These are phyloP conservation scores for Lyophyllum decastes DNA, from an alignment of 768 basidiomycete genomes.

Conservation along the genomic window DNA sequence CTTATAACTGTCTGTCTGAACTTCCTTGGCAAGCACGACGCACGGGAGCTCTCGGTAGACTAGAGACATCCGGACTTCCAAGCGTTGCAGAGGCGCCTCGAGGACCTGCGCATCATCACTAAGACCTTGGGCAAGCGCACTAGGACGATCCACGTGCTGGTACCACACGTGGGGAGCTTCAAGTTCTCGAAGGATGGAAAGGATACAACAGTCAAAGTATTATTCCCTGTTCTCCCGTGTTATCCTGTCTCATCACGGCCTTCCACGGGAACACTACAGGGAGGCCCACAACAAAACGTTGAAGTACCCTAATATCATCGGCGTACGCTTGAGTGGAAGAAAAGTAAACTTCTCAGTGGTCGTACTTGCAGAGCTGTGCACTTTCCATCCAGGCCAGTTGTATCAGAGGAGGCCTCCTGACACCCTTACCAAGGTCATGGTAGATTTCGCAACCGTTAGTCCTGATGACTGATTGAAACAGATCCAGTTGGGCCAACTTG, in stretches of 20 bases:
- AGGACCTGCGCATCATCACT: slow-evolving; percentile 34
- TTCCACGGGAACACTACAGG: slow-evolving; percentile 41
- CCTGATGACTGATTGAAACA: slow-evolving; percentile 41
- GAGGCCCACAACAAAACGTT: slow-evolving; percentile 34
- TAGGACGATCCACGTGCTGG: slow-evolving; percentile 38
- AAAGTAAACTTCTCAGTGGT: slow-evolving; percentile 28
- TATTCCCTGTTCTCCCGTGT: neutral
- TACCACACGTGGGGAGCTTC: slow-evolving; percentile 37
- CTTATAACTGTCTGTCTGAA: slow-evolving; percentile 35
- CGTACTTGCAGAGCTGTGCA: slow-evolving; percentile 54
- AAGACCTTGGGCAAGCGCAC: slow-evolving; percentile 20
- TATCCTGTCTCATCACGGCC: neutral
- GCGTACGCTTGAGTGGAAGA: slow-evolving; percentile 31
- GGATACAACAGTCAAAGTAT: slow-evolving; percentile 41
- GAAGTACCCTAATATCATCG: slow-evolving; percentile 36
- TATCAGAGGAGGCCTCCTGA: slow-evolving; percentile 46
- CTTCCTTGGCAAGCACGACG: slow-evolving; percentile 23
- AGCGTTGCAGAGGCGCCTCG: slow-evolving; percentile 39
- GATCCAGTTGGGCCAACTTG: slow-evolving; percentile 32
- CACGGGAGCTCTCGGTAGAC: slow-evolving; percentile 29
- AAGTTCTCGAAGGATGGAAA: slow-evolving; percentile 39
- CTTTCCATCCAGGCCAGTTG: slow-evolving; percentile 46
- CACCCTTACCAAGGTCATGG: slow-evolving; percentile 35
- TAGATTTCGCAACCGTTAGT: slow-evolving; percentile 49
- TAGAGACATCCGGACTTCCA: slow-evolving; percentile 25